phyloP scores from a whole-genome alignment of 768 basidiomycete species.

The Amyloporia xantha region DNA sequence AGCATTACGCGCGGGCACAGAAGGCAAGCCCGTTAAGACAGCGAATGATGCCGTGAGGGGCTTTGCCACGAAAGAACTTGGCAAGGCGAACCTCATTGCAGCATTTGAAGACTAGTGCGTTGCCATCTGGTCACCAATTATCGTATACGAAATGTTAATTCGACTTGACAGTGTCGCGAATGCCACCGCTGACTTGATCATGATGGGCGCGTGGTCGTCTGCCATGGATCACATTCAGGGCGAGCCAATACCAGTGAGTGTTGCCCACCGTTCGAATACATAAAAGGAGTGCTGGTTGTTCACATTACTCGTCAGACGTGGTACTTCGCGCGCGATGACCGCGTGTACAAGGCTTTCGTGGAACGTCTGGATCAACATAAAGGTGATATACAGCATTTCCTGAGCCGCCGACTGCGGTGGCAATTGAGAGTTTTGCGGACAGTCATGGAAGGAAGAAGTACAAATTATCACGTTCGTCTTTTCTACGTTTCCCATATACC shows the following conservation, averaged over 20 bases:
- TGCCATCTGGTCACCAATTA: neutral
- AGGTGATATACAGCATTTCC: conserved; percentile 37
- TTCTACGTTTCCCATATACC: neutral
- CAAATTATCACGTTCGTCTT: neutral
- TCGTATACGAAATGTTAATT: neutral
- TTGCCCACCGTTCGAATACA: neutral
- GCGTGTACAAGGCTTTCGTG: conserved; percentile 66
- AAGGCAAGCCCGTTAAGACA: conserved; percentile 66
- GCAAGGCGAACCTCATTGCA: conserved; percentile 70
- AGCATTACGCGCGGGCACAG: conserved; percentile 60
- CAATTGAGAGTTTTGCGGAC: conserved; percentile 60
- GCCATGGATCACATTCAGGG: conserved; percentile 51
- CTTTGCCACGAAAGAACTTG: conserved; percentile 84
- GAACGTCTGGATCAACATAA: conserved; percentile 33
- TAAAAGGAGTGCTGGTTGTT: neutral
- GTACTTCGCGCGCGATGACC: conserved; percentile 90
- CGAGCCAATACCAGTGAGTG: conserved; percentile 66
- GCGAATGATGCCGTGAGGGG: conserved; percentile 74
- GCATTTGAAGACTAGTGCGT: conserved; percentile 86
- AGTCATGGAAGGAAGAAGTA: conserved; percentile 43
- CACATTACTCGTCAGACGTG: conserved; percentile 48
- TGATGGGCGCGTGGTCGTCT: conserved; percentile 77
- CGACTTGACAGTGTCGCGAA: conserved; percentile 63
- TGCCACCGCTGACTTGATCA: conserved; percentile 76
- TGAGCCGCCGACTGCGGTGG: conserved; percentile 58